phyloP scores from a whole-genome alignment of 192 early-diverging fungal species.

The Rhizoclosmatium sp. region DNA sequence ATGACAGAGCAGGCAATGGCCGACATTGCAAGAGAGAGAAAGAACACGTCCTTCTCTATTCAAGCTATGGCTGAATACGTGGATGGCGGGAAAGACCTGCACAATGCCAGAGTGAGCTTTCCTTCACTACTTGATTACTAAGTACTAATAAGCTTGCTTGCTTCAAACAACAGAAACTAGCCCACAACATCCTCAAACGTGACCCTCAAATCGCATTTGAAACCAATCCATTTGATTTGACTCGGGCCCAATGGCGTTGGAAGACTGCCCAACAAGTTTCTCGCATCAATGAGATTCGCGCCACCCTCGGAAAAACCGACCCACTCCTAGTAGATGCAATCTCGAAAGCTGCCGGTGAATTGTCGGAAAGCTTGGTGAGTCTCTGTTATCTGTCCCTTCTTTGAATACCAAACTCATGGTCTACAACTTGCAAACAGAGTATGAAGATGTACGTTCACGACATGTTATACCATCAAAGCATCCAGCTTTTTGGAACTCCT shows the following conservation, averaged over 20 bases:
- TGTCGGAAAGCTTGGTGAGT: background rate
- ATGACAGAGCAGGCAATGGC: conserved; percentile 1
- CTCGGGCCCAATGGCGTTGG: background rate
- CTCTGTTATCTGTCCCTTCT: background rate
- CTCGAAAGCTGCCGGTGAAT: background rate
- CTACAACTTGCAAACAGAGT: background rate
- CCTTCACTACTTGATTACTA: conserved; percentile 81
- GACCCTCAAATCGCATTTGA: conserved; percentile 3
- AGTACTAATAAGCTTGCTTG: conserved; percentile 77
- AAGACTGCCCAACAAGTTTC: conserved; percentile 5
- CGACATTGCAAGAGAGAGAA: conserved; percentile 76
- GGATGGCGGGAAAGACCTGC: conserved; percentile 75
- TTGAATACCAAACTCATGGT: background rate
- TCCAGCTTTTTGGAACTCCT: conserved; percentile 84
- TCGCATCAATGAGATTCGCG: background rate
- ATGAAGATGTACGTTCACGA: conserved; percentile 52
- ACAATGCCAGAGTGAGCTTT: conserved; percentile 71
- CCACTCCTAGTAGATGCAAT: background rate
- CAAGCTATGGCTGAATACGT: conserved; percentile 83
- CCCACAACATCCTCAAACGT: conserved; percentile 1
- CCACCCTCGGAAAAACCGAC: background rate
- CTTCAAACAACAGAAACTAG: conserved; percentile 7
- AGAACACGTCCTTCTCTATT: conserved; percentile 76
- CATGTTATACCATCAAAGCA: conserved; percentile 82
- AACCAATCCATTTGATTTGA: conserved; percentile 10